A percentile compares a stretch with the other conserved stretches of the same genome.
These are phyloP conservation scores for Thielaviopsis populi DNA, from an alignment of 2,329 filamentous ascomycete species.

Conservation along the genomic window DNA sequence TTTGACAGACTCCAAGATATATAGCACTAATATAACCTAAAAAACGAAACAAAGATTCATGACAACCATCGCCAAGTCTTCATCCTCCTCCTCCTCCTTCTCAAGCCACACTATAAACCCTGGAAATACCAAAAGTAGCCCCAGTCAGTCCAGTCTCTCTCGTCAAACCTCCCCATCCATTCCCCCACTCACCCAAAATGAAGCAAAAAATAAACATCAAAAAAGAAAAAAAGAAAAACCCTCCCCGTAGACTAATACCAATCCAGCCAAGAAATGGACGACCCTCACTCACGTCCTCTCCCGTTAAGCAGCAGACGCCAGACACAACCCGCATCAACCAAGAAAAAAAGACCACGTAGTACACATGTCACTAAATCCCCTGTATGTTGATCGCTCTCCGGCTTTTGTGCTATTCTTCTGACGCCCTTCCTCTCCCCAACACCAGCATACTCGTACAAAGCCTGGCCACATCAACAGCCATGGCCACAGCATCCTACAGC, in stretches of 20 bases:
- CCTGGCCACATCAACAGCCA: neutral
- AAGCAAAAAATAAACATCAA: no score
- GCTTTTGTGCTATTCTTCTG: neutral
- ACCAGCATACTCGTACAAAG: slow-evolving; percentile 14
- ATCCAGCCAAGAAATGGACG: neutral
- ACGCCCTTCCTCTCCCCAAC: neutral
- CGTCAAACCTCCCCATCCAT: neutral
- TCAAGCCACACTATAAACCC: neutral
- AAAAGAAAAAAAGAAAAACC: neutral
- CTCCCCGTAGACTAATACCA: neutral
- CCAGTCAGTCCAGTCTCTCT: neutral
- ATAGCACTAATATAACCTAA: neutral
- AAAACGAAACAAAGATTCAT: neutral
- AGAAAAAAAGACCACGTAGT: neutral
- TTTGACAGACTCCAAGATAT: slow-evolving; percentile 3
- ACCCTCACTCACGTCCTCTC: neutral
- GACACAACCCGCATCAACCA: neutral
- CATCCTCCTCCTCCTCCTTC: neutral
- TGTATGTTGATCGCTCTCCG: neutral
- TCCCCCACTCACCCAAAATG: no score
- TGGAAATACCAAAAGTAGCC: neutral
- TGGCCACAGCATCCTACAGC: neutral
- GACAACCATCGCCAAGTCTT: neutral
- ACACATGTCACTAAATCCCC: neutral
- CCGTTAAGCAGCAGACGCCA: neutral